A percentile compares a stretch with the other conserved stretches of the same genome.
These are phyloP conservation scores for Angophora floribunda DNA, from an alignment of 345 rosid species.

Conservation along the genomic window DNA sequence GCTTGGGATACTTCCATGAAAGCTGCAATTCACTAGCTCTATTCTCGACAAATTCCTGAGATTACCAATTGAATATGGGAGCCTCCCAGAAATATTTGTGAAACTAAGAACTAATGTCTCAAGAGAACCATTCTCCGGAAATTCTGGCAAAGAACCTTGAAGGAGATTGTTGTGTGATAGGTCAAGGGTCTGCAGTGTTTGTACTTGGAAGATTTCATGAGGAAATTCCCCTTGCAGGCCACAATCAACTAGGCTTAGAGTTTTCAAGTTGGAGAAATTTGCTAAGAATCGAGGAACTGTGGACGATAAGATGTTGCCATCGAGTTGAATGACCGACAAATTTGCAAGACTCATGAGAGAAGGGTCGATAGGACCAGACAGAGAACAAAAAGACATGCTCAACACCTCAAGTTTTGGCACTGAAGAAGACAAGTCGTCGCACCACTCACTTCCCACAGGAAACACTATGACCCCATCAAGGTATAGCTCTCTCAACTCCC, in stretches of 20 bases:
- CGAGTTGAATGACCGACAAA: slow-evolving; percentile 8
- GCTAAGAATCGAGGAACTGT: slow-evolving; percentile 16
- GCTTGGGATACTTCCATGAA: slow-evolving; percentile 13
- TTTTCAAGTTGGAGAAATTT: slow-evolving; percentile 4
- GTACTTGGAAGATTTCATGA: slow-evolving; percentile 1
- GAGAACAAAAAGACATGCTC: slow-evolving; percentile 18
- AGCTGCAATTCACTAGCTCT: background rate
- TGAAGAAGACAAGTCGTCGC: slow-evolving; percentile 12
- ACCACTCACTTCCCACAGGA: slow-evolving; percentile 14
- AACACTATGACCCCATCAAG: slow-evolving; percentile 19
- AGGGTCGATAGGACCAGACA: slow-evolving; percentile 18
- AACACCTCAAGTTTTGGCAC: slow-evolving; percentile 7
- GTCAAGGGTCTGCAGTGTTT: slow-evolving; percentile 16
- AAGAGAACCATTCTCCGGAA: slow-evolving; percentile 7
- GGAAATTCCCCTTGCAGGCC: slow-evolving; percentile 17
- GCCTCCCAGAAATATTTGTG: slow-evolving; percentile 11
- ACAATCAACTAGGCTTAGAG: slow-evolving; percentile 2
- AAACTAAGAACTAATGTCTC: background rate
- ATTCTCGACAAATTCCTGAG: slow-evolving; percentile 1
- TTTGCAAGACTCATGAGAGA: slow-evolving; percentile 1
- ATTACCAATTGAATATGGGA: slow-evolving; percentile 23
- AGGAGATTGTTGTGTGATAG: slow-evolving; percentile 4
- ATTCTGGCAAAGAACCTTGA: slow-evolving; percentile 6
- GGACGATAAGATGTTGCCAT: slow-evolving; percentile 4
- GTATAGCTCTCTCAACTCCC: background rate